Base-by-base conservation (phyloP, 163 green algal genomes). In the Scenedesmus sp. region DNA sequence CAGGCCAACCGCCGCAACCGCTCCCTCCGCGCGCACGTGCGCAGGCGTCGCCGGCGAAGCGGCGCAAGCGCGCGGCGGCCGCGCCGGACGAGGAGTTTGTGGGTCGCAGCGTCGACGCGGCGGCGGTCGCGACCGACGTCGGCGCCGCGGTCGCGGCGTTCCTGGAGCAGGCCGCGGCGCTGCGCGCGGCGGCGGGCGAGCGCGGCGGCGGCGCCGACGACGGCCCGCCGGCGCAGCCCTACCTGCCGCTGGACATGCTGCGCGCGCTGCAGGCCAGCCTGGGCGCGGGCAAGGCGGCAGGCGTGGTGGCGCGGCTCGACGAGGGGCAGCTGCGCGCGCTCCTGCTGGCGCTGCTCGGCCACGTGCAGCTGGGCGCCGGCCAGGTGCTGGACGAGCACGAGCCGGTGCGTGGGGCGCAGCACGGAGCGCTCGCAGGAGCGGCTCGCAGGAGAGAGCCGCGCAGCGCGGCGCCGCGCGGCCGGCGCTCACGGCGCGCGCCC, bases 1-100 rank as follows among this genome's bases (percentile, higher is more conserved):
- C n/a, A n/a, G n/a, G n/a, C n/a, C n/a, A n/a, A n/a, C n/a, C n/a
- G n/a, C n/a, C n/a, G n/a, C n/a, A n/a, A n/a, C n/a, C n/a, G n/a
- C n/a, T n/a, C n/a, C n/a, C n/a, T n/a, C n/a, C n/a, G n/a, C n/a
- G 47, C 39, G 39, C 39, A 6, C 39, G 63, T n/a, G 3, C 28
- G 50, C 48, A 75, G 66, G 44, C 33, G n/a, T 42, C 50, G n/a
- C 51, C 51, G 36, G 20, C 67, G 22, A 81, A 81, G 74, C 62
- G 74, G 2, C 62, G 73, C 33, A 74, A 58, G 45, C 39, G n/a
- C 5, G 44, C 44, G 47, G 47, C 33, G 10, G 28, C 29, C 0
- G n/a, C 50, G 29, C n/a, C 51, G 18, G 34, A 75, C 29, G 63
- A 81, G 36, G 63, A 74, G 51, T 81, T 75, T 54, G 63, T 81